Conservation (phyloP, 345 rosid species). For the Linum lewisii region DNA sequence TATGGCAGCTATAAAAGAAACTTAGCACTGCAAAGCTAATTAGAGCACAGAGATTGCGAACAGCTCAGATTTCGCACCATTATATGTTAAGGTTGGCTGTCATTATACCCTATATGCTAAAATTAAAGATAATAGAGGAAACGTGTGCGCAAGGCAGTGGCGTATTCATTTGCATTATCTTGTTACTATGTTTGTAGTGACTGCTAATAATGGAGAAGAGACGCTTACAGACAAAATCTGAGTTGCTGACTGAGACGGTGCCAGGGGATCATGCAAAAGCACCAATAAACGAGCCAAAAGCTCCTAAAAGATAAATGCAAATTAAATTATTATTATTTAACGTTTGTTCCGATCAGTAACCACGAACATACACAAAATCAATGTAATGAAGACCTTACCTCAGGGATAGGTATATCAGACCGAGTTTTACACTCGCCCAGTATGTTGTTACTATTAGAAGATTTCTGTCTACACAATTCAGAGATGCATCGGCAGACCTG, state of each 20-base stretch:
- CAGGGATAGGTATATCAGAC: constrained; percentile 75
- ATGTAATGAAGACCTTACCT: constrained; percentile 34
- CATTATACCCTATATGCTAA: background rate
- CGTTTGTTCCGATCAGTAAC: constrained; percentile 6
- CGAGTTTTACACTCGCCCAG: constrained; percentile 74
- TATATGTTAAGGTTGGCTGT: background rate
- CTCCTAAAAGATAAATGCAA: constrained; percentile 44
- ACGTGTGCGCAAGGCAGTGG: background rate
- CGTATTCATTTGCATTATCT: background rate
- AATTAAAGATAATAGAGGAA: background rate
- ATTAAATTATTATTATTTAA: constrained; percentile 10
- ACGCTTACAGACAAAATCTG: constrained; percentile 77
- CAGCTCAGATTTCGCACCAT: background rate
- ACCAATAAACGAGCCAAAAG: constrained; percentile 89
- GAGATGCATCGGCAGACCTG: constrained; percentile 98
- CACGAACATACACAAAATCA: constrained; percentile 10
- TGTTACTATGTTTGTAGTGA: background rate
- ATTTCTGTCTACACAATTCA: constrained; percentile 65
- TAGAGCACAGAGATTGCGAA: background rate
- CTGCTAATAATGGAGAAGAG: constrained; percentile 1
- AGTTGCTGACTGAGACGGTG: constrained; percentile 75
- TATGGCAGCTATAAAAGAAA: background rate
- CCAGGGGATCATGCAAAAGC: constrained; percentile 91
- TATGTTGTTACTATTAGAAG: constrained; percentile 45
- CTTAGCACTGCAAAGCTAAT: background rate